Evolutionary conservation across 2,329 filamentous ascomycete genomes (phyloP).

Genomic region (Nothomitra cinnamomea): DNA sequence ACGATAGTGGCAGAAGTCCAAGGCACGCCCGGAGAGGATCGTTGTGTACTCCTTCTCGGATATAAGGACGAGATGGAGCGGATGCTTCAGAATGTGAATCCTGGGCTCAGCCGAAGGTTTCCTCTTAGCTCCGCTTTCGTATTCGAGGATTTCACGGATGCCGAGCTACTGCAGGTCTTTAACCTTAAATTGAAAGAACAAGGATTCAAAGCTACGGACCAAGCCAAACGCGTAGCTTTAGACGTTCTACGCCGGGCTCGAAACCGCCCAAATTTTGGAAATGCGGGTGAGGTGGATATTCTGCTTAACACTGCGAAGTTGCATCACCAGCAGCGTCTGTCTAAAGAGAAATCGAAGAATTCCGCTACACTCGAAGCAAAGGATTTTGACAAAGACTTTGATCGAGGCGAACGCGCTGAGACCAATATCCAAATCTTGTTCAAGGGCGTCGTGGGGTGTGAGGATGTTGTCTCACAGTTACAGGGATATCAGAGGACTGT

Average conservation of each 20-base stretch:
- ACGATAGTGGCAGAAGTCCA: constrained; percentile 61
- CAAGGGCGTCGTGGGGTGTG: constrained; percentile 39
- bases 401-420: constrained; percentile 30
- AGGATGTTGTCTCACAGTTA: constrained; percentile 35
- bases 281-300: constrained; percentile 60
- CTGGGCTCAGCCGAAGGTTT: constrained; percentile 50
- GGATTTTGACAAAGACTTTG: constrained; percentile 44
- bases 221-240: constrained; percentile 36
- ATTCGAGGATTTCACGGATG: constrained; percentile 50
- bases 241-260: constrained; percentile 44
- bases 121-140: constrained; percentile 43
- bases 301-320: constrained; percentile 41
- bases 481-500: constrained; percentile 37
- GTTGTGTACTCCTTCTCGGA: constrained; percentile 53
- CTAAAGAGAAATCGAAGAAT: constrained; percentile 15
- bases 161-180: constrained; percentile 41
- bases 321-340: constrained; percentile 26
- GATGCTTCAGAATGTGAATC: constrained; percentile 62
- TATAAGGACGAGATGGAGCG: constrained; percentile 52
- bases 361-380: constrained; percentile 22
- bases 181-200: constrained; percentile 42
- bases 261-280: constrained; percentile 50
- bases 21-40: constrained; percentile 50
- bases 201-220: constrained; percentile 33
- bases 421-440: constrained; percentile 39